These are phyloP conservation scores for Stephanodiscus triporus DNA, from an alignment of 108 stramenopile species.

Conservation along the genomic window DNA sequence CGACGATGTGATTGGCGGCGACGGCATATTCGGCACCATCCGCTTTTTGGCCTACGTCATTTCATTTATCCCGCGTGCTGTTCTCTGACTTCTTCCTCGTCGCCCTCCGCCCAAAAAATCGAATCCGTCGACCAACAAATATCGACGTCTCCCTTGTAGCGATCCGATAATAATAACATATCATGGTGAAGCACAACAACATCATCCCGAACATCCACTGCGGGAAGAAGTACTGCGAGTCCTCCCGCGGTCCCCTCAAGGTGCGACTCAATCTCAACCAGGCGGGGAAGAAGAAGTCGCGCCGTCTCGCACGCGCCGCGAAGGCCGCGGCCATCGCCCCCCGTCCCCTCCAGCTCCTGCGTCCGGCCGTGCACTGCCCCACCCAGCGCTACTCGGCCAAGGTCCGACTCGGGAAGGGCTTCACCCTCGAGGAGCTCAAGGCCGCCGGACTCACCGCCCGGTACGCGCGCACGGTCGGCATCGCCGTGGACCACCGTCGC, in stretches of 20 bases:
- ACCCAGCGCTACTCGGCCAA: slow-evolving; percentile 97
- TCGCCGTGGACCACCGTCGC: slow-evolving; percentile 96
- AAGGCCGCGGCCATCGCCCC: slow-evolving; percentile 97
- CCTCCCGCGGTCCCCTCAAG: slow-evolving; percentile 92
- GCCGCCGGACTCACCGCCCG: slow-evolving; percentile 87
- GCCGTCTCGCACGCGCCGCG: slow-evolving; percentile 91
- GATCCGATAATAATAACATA: slow-evolving; percentile 14
- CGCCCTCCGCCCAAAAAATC: background rate
- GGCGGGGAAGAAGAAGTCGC: slow-evolving; percentile 96
- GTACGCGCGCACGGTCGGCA: slow-evolving; percentile 93
- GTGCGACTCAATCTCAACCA: slow-evolving; percentile 94
- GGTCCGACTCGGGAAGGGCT: slow-evolving; percentile 94
- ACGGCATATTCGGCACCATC: too few relatives aligned
- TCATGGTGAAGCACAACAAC: slow-evolving; percentile 99
- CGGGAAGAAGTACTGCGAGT: slow-evolving; percentile 93
- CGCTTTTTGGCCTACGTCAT: too few relatives aligned
- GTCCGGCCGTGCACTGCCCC: slow-evolving; percentile 96
- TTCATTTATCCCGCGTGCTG: too few relatives aligned
- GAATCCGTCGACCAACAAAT: too few relatives aligned
- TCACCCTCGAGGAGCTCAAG: slow-evolving; percentile 96
- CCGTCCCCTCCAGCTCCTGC: slow-evolving; percentile 90
- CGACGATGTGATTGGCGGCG: too few relatives aligned
- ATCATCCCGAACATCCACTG: slow-evolving; percentile 98
- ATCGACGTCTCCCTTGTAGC: background rate
- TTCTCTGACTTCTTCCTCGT: background rate